phyloP scores from a whole-genome alignment of 2,329 filamentous ascomycete genomes.

The Alternaria ethzedia region DNA sequence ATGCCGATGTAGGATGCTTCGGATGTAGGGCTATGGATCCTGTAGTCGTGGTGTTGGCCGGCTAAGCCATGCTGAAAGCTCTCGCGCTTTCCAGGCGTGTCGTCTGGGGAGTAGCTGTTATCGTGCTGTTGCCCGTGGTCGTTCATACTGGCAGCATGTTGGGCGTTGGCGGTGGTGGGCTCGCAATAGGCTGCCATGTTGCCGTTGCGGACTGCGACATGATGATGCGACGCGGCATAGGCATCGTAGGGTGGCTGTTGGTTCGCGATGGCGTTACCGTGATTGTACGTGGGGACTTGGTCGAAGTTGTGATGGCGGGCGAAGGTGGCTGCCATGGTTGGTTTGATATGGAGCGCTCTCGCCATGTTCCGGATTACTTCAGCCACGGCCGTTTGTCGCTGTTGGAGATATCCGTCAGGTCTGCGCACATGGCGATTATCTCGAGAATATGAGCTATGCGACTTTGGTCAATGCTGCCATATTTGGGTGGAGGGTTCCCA shows the following conservation, averaged over 20 bases:
- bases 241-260: conserved; percentile 19
- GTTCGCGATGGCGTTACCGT: conserved; percentile 9
- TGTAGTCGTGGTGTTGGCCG: conserved; percentile 1
- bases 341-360: conserved; percentile 1
- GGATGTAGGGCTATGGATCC: neutral
- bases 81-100: conserved; percentile 3
- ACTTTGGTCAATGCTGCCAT: neutral
- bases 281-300: conserved; percentile 5
- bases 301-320: conserved; percentile 8
- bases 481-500: neutral
- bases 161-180: conserved; percentile 4
- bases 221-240: conserved; percentile 25
- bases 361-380: conserved; percentile 7
- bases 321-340: conserved; percentile 13
- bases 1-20: conserved; percentile 1
- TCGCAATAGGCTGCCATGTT: conserved; percentile 20
- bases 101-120: conserved; percentile 5
- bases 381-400: neutral
- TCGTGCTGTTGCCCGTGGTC: conserved; percentile 11
- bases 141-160: conserved; percentile 14
- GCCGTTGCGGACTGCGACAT: conserved; percentile 21
- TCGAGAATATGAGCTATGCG: neutral
- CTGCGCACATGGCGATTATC: neutral
- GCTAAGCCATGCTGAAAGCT: neutral
- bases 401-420: neutral